Evolutionary conservation across 2,329 filamentous ascomycete species (phyloP).

Genomic region (Ceratocystis ficicola): DNA sequence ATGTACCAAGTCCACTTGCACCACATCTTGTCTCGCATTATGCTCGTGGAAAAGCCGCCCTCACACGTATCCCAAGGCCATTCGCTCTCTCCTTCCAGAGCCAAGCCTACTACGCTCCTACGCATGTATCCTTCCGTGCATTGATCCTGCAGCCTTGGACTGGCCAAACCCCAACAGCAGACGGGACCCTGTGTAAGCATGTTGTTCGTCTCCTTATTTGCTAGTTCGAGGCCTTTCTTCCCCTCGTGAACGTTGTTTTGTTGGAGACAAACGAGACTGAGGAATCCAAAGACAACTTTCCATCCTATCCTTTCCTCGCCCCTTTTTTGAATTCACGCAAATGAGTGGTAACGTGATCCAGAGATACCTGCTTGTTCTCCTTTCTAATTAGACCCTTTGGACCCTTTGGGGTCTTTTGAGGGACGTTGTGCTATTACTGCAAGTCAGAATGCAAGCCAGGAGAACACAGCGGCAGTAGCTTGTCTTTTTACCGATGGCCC

Average conservation of each 20-base stretch:
- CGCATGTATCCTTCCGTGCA: constrained; percentile 2
- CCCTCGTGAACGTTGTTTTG: background rate
- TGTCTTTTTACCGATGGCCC: background rate
- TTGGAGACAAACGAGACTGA: background rate
- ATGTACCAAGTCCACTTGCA: too few species aligned
- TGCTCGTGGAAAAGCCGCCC: too few species aligned
- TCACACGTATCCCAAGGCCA: too few species aligned
- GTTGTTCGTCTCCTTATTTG: background rate
- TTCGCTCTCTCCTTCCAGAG: background rate
- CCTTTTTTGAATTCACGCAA: background rate
- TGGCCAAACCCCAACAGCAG: background rate
- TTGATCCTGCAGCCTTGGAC: background rate
- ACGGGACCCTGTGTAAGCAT: background rate
- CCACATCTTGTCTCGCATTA: too few species aligned
- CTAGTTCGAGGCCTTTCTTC: background rate
- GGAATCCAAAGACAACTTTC: background rate
- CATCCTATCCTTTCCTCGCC: background rate
- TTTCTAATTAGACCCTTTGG: too few species aligned
- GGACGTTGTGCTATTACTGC: too few species aligned
- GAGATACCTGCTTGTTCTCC: background rate
- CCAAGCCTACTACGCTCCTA: background rate
- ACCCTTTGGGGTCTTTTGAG: too few species aligned
- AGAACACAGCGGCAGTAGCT: background rate
- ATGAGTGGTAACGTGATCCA: background rate
- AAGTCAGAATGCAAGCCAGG: background rate